These are phyloP conservation scores for Neoboletus magnificus DNA, from an alignment of 768 basidiomycete species.

Conservation along the genomic window DNA sequence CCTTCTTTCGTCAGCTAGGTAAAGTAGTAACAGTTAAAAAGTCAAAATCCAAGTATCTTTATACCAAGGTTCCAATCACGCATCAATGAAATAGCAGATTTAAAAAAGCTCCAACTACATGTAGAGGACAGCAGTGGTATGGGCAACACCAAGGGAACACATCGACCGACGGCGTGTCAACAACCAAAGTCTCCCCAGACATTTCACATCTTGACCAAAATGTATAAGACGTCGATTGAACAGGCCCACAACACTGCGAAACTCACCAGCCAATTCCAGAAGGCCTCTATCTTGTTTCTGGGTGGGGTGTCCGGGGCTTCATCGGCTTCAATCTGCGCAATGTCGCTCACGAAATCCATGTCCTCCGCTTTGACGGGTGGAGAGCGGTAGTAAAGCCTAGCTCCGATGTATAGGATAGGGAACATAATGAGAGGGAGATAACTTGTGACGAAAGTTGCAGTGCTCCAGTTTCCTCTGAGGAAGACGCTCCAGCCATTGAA, in stretches of 20 bases:
- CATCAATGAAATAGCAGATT: no score
- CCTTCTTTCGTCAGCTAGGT: conserved; percentile 20
- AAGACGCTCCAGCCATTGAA: conserved; percentile 53
- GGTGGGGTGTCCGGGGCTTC: conserved; percentile 72
- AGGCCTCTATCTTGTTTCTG: conserved; percentile 58
- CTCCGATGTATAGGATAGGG: conserved; percentile 67
- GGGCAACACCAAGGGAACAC: background rate
- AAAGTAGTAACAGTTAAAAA: conserved; percentile 24
- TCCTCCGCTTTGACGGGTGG: conserved; percentile 42
- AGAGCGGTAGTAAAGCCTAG: conserved; percentile 43
- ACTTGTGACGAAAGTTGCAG: conserved; percentile 75
- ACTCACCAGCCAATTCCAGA: conserved; percentile 81
- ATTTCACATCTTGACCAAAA: conserved; percentile 21
- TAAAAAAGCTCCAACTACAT: background rate
- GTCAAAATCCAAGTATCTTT: conserved; percentile 1
- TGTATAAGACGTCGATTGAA: background rate
- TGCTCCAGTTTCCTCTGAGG: conserved; percentile 50
- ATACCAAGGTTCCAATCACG: background rate
- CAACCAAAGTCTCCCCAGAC: background rate
- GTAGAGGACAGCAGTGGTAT: conserved; percentile 4
- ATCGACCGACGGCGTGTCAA: background rate
- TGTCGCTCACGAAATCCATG: conserved; percentile 81
- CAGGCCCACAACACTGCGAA: background rate
- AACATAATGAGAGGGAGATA: conserved; percentile 73
- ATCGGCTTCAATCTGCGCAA: conserved; percentile 68